Evolutionary conservation across 139 green algal genomes (phyloP), one percentile per base, ranked within the genome.

Genomic region (Nannochloris sp.): DNA sequence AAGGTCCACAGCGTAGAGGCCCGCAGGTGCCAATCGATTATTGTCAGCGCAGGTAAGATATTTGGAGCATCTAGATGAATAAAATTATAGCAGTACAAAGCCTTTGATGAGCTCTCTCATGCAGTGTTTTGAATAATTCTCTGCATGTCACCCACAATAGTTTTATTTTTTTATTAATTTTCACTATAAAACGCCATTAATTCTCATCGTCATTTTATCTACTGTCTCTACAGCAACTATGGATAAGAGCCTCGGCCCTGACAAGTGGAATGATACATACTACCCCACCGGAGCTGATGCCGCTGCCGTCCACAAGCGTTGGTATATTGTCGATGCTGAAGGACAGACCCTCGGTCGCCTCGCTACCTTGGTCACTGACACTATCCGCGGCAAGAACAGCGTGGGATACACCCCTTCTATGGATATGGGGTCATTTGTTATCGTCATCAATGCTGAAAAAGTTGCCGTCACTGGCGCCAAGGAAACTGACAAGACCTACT

Each of bases 381-480:
- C 90, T 74, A 87, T 98, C 61, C 89, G 94, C 64, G 94, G 94
- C 55, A 98, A 97, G 82, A 72, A 95, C 73, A 32, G 75, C 38
- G 64, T 85, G 4, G 87, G 85, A 31, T 99, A 93, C 84, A 86
- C 81, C 0, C 94, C 94, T 24, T 90, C 83, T 27, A 91, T 97
- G 82, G 88, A 98, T 79, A 99, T 97, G 91, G 94, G 94, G 24
- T 76, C 68, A 0, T 97, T 91, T 64, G 93, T 99, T 4, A 67
- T 99, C 8, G 86, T 99, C 15, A 84, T 99, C 67, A 98, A 97
- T 71, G 92, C 92, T 0, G 90, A 96, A 4, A 92, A 98, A 82
- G 81, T 95, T 48, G 57, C 46, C 1, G 90, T 99, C 27, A 87
- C 83, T 0, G 95, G 95, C 24, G 89, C 83, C 56, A 99, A 99